Conservation (phyloP, 371 early-diverging fungal species). For the Lichtheimia corymbifera region DNA sequence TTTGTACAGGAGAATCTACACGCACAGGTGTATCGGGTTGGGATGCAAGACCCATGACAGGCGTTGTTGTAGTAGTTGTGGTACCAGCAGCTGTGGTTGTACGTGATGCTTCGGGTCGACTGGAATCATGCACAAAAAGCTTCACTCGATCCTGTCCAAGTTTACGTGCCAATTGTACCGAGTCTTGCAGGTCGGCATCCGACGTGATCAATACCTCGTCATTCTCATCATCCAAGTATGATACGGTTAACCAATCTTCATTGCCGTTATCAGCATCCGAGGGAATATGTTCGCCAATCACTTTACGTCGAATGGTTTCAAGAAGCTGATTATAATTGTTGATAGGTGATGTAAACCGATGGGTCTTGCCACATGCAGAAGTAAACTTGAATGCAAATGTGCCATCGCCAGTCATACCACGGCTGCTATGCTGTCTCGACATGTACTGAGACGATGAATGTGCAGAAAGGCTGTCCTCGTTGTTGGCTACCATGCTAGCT, state of each 20-base stretch:
- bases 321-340: slow-evolving; percentile 51
- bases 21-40: not conserved
- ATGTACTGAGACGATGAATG: slow-evolving; percentile 17
- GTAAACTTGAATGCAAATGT: slow-evolving; percentile 83
- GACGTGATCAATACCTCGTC: slow-evolving; percentile 77
- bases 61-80: not conserved
- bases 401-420: slow-evolving; percentile 12
- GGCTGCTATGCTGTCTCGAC: slow-evolving; percentile 8
- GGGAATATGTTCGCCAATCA: slow-evolving; percentile 23
- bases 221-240: slow-evolving; percentile 87
- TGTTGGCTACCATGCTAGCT: slow-evolving; percentile 44
- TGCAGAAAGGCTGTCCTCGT: slow-evolving; percentile 28
- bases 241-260: slow-evolving; percentile 60
- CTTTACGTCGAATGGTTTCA: slow-evolving; percentile 45
- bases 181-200: slow-evolving; percentile 79
- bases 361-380: slow-evolving; percentile 60
- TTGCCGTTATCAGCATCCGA: slow-evolving; percentile 8
- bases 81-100: not conserved
- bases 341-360: slow-evolving; percentile 68
- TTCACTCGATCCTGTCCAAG: slow-evolving; percentile 71
- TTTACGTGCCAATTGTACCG: slow-evolving; percentile 73
- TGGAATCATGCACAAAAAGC: slow-evolving; percentile 60
- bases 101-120: slow-evolving; percentile 4
- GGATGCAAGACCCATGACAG: not conserved
- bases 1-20: slow-evolving; percentile 11